Evolutionary conservation across 192 early-diverging fungal species (phyloP), one percentile per base, ranked within the genome.

Genomic region (Gamsiella multidivaricata): DNA sequence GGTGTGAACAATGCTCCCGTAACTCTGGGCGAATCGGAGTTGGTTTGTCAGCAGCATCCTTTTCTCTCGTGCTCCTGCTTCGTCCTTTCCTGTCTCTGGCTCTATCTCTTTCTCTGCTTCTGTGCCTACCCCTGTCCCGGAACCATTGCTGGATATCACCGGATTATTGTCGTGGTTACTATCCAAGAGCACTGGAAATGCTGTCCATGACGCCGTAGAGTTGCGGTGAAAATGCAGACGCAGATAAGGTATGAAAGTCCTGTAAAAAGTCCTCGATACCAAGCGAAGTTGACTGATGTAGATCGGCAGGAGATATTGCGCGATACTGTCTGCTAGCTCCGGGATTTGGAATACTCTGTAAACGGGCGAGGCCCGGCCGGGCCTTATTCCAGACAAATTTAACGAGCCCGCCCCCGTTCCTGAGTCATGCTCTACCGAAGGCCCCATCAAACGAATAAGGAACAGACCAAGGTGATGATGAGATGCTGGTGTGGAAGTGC

Each of bases 301-400:
- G 55, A 65, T 39, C 22, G 70, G 70, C 22, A 61, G 54, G 2
- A 73, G 32, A 33, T 59, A 65, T 18, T 52, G 46, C 1, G 62
- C 61, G 22, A 73, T 73, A n/a, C 28, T 36, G 20, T 73, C 47
- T 10, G 62, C 70, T 1, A 73, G 62, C 29, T 73, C 70, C 12
- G 61, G 70, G 45, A 73, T 73, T 18, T 64, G 50, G 37, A 73
- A 64, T 46, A 73, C 61, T 33, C 29, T 69, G 34, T 69, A 59
- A n/a, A n/a, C n/a, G n/a, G n/a, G n/a, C n/a, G n/a, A n/a, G n/a
- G n/a, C n/a, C n/a, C n/a, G n/a, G n/a, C n/a, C n/a, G n/a, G n/a
- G n/a, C n/a, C n/a, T n/a, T n/a, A n/a, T n/a, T n/a, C n/a, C n/a
- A n/a, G n/a, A n/a, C n/a, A n/a, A n/a, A n/a, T n/a, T n/a, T n/a